A percentile compares a stretch with the other conserved stretches of the same genome.
Evolutionary conservation across 768 basidiomycete species (phyloP).

Genomic region (Trametes villosa): DNA sequence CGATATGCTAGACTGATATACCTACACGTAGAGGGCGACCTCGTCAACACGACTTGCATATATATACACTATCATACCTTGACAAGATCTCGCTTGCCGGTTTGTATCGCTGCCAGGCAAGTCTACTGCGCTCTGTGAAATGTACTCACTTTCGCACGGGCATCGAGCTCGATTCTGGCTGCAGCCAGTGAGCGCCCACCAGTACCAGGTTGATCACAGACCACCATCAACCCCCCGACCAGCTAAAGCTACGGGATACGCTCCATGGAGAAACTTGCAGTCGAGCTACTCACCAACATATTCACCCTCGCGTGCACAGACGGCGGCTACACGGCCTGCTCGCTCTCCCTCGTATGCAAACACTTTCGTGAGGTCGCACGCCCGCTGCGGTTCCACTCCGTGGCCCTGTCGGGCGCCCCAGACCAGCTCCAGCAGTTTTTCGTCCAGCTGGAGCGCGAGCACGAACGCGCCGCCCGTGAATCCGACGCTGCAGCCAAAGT

Average conservation of each 20-base stretch:
- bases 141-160: no score
- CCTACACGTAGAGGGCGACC: neutral
- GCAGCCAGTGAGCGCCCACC: neutral
- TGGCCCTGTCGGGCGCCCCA: neutral
- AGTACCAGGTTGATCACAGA: neutral
- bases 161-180: neutral
- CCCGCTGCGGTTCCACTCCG: neutral
- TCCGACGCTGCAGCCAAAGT: neutral
- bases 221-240: neutral
- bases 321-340: conserved; percentile 1
- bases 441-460: neutral
- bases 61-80: neutral
- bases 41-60: neutral
- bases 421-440: neutral
- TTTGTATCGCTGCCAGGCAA: no score
- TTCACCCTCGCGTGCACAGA: conserved; percentile 2
- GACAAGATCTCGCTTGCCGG: no score
- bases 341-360: neutral
- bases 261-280: neutral
- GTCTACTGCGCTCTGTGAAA: no score
- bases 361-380: neutral
- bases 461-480: neutral
- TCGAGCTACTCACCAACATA: neutral
- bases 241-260: neutral
- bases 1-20: conserved; percentile 35